These are phyloP conservation scores for Rhododendron simsii DNA, from an alignment of 148 eudicot species.

Conservation along the genomic window DNA sequence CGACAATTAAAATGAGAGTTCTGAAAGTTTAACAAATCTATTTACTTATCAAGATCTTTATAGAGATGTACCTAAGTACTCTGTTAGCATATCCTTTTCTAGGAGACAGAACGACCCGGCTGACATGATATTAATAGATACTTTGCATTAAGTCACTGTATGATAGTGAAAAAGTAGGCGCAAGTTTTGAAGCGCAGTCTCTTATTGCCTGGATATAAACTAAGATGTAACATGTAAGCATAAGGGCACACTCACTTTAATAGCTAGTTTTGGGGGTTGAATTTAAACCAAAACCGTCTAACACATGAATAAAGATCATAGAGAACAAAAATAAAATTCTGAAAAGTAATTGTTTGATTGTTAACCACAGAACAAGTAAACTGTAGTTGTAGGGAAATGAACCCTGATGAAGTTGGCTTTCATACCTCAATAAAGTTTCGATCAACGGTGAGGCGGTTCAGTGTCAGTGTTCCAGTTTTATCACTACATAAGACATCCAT, in stretches of 20 bases:
- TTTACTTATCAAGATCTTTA: not conserved
- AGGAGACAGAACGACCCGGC: not conserved
- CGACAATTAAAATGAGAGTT: not conserved
- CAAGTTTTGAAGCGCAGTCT: not conserved
- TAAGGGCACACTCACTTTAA: not conserved
- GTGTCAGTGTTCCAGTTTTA: slow-evolving; percentile 70
- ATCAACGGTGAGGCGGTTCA: slow-evolving; percentile 60
- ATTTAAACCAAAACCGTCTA: not conserved
- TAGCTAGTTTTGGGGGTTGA: not conserved
- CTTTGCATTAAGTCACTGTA: not conserved
- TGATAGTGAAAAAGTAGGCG: not conserved
- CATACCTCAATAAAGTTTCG: slow-evolving; percentile 57
- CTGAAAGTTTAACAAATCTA: not conserved
- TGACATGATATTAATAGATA: not conserved
- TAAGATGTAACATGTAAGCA: not conserved
- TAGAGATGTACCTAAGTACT: not conserved
- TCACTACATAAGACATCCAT: slow-evolving; percentile 86
- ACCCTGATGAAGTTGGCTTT: not conserved
- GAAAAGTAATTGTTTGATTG: not conserved
- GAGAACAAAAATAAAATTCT: not conserved
- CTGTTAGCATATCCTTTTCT: not conserved
- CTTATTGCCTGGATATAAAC: not conserved
- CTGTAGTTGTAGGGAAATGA: not conserved
- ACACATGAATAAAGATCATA: not conserved
- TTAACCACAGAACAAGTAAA: not conserved